Conservation (phyloP, 2,329 filamentous ascomycete species). For the Aureobasidium lini region DNA sequence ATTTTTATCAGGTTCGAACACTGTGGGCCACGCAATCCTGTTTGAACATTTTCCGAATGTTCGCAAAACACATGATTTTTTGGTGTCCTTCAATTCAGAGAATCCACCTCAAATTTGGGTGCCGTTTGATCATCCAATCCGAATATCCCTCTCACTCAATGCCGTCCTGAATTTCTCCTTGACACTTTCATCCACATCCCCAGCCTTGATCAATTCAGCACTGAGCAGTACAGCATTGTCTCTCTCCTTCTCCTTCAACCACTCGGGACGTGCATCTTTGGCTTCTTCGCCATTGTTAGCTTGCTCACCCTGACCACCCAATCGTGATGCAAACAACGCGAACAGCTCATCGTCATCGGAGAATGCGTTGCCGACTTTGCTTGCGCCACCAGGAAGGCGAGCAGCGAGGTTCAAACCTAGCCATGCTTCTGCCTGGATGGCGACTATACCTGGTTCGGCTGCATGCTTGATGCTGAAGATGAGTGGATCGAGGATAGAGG, state of each 20-base stretch:
- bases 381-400: neutral
- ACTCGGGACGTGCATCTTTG: conserved; percentile 1
- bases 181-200: conserved; percentile 27
- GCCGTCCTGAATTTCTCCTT: conserved; percentile 8
- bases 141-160: conserved; percentile 1
- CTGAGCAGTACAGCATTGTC: conserved; percentile 30
- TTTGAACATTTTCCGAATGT: too few species aligned
- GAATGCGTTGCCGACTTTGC: neutral
- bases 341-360: neutral
- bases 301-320: conserved; percentile 19
- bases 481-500: conserved; percentile 10
- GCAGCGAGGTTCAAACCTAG: conserved; percentile 11
- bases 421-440: conserved; percentile 15
- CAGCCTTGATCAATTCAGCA: conserved; percentile 31
- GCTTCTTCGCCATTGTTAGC: conserved; percentile 17
- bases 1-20: too few species aligned
- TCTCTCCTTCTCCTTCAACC: conserved; percentile 31
- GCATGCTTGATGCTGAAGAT: conserved; percentile 12
- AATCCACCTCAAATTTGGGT: too few species aligned
- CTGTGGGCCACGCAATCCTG: too few species aligned
- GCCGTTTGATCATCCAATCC: neutral
- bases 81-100: too few species aligned
- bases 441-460: conserved; percentile 9
- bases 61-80: too few species aligned
- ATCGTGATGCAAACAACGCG: neutral